Base-by-base conservation (phyloP, 2,329 filamentous ascomycete genomes). In the Corinectria fuckeliana region DNA sequence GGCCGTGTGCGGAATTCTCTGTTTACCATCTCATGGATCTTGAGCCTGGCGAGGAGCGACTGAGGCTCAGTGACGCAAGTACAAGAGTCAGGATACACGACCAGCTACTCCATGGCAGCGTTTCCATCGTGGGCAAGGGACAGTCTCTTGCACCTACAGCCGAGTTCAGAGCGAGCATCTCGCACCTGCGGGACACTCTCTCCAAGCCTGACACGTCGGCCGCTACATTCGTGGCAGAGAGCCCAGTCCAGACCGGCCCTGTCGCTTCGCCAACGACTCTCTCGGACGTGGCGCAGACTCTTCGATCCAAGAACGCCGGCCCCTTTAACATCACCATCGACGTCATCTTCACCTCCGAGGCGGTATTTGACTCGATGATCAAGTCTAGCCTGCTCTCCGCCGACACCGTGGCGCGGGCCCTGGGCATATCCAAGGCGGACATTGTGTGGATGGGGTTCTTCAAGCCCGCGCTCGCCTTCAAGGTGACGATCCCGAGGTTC, bases 301-400 rank as follows among this genome's bases (percentile, higher is more conserved):
- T 84, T 0, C 76, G 82, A 0, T 81, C 79, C 13, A 85, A 85
- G 65, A 84, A 83, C 42, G 73, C 68, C 0, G 68, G 68, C 0
- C 68, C 68, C 1, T 85, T 76, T 58, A 81, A 85, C 60, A 73
- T 85, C 25, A 84, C 82, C 0, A 75, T 84, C 23, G 82, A 85
- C 55, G 74, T 82, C 32, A 80, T 85, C 51, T 85, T 85, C 64
- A 68, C 68, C 0, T 69, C 72, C 0, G 53, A 64, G 10, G 66
- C 65, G 0, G 65, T 69, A 0, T 84, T 78, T 56, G 23, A 68
- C 1, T 20, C 42, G 0, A 10, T 69, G 4, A 66, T 62, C 14
- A 6, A 48, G 1, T 65, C 67, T 0, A 26, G 21, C 0, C 14
- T 70, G 1, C 65, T 70, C 5, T 59, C 65, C 0, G 1, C 47